Evolutionary conservation across 352 stramenopile genomes (phyloP).

Genomic region (Poterioochromonas sp.): DNA sequence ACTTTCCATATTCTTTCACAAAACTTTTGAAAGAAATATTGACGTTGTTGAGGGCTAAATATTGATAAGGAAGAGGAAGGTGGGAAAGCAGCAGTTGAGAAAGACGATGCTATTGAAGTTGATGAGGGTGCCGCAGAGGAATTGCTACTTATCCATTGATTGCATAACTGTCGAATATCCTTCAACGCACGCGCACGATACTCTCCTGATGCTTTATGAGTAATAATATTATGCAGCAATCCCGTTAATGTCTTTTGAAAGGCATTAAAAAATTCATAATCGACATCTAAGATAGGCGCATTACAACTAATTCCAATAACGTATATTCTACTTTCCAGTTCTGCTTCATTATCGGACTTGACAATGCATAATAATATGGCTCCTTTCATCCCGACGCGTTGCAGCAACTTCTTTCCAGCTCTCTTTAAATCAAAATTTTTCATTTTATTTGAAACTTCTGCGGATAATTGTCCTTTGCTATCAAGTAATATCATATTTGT

Average conservation of each 20-base stretch:
- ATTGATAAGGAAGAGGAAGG: no score
- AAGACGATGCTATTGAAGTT: no score
- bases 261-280: not conserved
- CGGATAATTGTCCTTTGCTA: no score
- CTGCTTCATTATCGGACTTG: not conserved
- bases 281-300: not conserved
- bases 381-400: not conserved
- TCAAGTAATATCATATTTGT: no score
- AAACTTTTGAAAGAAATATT: not conserved
- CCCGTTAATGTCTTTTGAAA: not conserved
- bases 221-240: not conserved
- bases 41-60: no score
- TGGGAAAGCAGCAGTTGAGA: no score
- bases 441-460: no score
- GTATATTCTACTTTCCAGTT: not conserved
- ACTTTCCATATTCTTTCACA: not conserved
- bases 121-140: not conserved
- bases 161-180: not conserved
- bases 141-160: not conserved
- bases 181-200: not conserved
- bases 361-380: not conserved
- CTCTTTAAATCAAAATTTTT: no score
- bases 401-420: not conserved
- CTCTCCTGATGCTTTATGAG: not conserved
- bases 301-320: not conserved